These are phyloP conservation scores for Neoboletus magnificus DNA, from an alignment of 768 basidiomycete species.

Conservation along the genomic window DNA sequence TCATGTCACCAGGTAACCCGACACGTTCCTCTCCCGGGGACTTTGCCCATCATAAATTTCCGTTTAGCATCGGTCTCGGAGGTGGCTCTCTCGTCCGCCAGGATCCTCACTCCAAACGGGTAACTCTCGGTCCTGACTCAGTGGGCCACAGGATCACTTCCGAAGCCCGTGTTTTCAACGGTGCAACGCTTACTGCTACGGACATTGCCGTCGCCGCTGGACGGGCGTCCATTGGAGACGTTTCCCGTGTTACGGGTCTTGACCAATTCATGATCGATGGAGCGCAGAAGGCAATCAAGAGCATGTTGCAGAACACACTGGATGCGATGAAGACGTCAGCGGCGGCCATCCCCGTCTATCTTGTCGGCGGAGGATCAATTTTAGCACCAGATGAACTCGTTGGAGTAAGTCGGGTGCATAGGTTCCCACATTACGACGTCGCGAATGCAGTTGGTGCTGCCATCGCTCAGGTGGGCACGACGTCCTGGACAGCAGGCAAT, in stretches of 20 bases:
- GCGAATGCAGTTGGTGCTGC: slow-evolving; percentile 64
- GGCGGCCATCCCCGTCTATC: slow-evolving; percentile 52
- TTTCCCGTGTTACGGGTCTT: slow-evolving; percentile 20
- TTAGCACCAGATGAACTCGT: slow-evolving; percentile 48
- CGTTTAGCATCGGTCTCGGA: slow-evolving; percentile 53
- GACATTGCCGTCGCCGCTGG: slow-evolving; percentile 51
- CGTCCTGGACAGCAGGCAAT: neutral
- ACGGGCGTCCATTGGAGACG: slow-evolving; percentile 30
- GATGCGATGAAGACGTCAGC: slow-evolving; percentile 66
- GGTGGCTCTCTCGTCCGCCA: slow-evolving; percentile 55
- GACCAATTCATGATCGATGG: slow-evolving; percentile 27
- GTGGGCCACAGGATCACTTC: slow-evolving; percentile 53
- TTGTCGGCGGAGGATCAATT: slow-evolving; percentile 67
- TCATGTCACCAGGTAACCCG: slow-evolving; percentile 40
- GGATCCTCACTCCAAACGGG: slow-evolving; percentile 32
- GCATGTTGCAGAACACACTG: slow-evolving; percentile 44
- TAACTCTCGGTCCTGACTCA: slow-evolving; percentile 61
- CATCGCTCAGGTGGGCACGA: slow-evolving; percentile 33
- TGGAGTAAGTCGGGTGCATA: slow-evolving; percentile 51
- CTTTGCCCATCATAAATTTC: neutral
- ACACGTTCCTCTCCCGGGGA: slow-evolving; percentile 1
- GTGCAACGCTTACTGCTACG: slow-evolving; percentile 54
- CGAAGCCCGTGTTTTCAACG: slow-evolving; percentile 56
- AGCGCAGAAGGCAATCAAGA: slow-evolving; percentile 41
- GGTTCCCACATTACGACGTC: slow-evolving; percentile 50